Conservation (phyloP, 2,329 filamentous ascomycete genomes). For the Exophiala mesophila region DNA sequence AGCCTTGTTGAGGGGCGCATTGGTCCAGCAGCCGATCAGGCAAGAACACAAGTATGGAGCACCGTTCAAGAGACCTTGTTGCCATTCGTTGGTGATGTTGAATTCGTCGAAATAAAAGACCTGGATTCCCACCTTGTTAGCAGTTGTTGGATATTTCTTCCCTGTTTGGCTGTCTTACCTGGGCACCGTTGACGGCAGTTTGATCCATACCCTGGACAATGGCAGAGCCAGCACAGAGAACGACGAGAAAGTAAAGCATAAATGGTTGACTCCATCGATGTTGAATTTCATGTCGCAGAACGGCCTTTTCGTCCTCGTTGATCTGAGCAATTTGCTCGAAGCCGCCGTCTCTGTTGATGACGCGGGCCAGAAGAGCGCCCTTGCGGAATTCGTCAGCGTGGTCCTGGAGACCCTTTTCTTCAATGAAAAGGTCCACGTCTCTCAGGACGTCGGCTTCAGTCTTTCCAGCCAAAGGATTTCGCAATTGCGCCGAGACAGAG, state of each 20-base stretch:
- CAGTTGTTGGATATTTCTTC: neutral
- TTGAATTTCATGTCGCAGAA: constrained; percentile 40
- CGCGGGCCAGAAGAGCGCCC: constrained; percentile 48
- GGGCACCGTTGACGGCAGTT: constrained; percentile 45
- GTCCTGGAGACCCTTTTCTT: constrained; percentile 43
- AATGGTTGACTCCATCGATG: constrained; percentile 49
- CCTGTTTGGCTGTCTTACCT: constrained; percentile 11
- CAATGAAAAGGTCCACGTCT: constrained; percentile 52
- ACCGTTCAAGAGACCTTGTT: constrained; percentile 41
- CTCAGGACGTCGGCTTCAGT: constrained; percentile 48
- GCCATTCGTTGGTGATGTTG: constrained; percentile 8
- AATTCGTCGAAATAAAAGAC: constrained; percentile 6
- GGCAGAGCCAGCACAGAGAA: constrained; percentile 48
- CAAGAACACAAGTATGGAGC: constrained; percentile 43
- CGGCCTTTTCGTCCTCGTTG: constrained; percentile 34
- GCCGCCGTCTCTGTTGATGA: constrained; percentile 47
- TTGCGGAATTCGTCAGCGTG: constrained; percentile 47
- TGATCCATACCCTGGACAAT: constrained; percentile 52
- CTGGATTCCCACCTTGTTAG: neutral
- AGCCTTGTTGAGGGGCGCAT: constrained; percentile 42
- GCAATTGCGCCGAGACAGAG: constrained; percentile 9
- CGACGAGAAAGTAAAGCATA: constrained; percentile 43
- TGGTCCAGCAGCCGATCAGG: constrained; percentile 44
- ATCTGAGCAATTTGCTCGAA: constrained; percentile 43
- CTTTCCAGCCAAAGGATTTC: constrained; percentile 52